A percentile compares a stretch with the other conserved stretches of the same genome.
Evolutionary conservation across 1,139 yeast genomes (phyloP).

Genomic region (Geotrichum klebahnii): DNA sequence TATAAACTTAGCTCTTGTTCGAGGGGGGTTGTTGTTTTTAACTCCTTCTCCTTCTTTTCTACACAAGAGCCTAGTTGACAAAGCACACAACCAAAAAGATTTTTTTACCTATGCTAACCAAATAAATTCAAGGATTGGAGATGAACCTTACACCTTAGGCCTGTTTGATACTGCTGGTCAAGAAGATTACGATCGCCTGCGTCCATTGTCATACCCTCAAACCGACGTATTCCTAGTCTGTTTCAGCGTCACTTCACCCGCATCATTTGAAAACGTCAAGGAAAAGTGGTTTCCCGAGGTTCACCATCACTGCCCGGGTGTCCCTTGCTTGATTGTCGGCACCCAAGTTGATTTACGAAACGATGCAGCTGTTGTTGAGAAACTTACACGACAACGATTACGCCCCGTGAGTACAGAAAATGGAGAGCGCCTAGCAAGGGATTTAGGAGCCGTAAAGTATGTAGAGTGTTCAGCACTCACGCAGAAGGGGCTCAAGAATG

Average conservation of each 20-base stretch:
- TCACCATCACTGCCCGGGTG: slow-evolving; percentile 96
- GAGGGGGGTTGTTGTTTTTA: no score
- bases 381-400: slow-evolving; percentile 84
- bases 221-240: slow-evolving; percentile 95
- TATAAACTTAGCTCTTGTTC: slow-evolving; percentile 26
- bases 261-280: slow-evolving; percentile 95
- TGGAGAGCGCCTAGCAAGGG: slow-evolving; percentile 91
- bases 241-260: slow-evolving; percentile 92
- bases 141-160: slow-evolving; percentile 49
- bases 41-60: no score
- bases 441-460: slow-evolving; percentile 88
- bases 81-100: no score
- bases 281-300: slow-evolving; percentile 99
- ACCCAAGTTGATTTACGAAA: slow-evolving; percentile 93
- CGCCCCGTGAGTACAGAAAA: slow-evolving; percentile 80
- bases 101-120: no score
- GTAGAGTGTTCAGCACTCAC: slow-evolving; percentile 90
- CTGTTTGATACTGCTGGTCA: slow-evolving; percentile 98
- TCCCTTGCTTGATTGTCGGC: slow-evolving; percentile 92
- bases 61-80: no score
- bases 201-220: slow-evolving; percentile 94
- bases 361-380: slow-evolving; percentile 84
- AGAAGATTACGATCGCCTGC: slow-evolving; percentile 94
- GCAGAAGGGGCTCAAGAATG: slow-evolving; percentile 65
- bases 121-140: background rate